Percentiles rank a stretch among this genome's conserved stretches.
Evolutionary conservation across 2,329 filamentous ascomycete species (phyloP).

Genomic region (Colletotrichum godetiae): DNA sequence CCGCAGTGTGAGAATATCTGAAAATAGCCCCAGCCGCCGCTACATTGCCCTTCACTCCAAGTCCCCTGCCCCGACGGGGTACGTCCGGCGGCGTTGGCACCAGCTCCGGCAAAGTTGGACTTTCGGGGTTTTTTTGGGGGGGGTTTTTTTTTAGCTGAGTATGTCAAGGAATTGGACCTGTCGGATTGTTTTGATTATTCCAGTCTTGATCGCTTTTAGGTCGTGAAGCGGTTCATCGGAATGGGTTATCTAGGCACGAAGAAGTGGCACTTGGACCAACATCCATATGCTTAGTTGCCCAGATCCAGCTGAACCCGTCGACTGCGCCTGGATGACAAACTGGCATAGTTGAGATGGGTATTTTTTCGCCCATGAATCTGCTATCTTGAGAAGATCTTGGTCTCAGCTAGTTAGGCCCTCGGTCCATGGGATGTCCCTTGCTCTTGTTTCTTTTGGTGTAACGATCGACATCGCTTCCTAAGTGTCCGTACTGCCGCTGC

Average conservation of each 20-base stretch:
- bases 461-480: not conserved
- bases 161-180: not conserved
- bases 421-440: not conserved
- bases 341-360: not conserved
- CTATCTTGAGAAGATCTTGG: not conserved
- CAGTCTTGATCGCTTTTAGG: not conserved
- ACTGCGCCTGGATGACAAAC: too few species aligned
- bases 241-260: not conserved
- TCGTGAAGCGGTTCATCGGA: not conserved
- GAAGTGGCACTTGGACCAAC: not conserved
- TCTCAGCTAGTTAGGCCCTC: not conserved
- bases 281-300: not conserved
- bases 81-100: not conserved
- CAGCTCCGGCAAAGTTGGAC: not conserved
- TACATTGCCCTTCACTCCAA: not conserved
- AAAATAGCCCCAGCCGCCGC: conserved; percentile 1
- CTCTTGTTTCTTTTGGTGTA: not conserved
- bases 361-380: too few species aligned
- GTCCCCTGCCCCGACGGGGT: not conserved
- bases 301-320: too few species aligned
- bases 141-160: not conserved
- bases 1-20: not conserved
- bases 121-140: too few species aligned
- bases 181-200: not conserved
- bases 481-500: too few species aligned